Conservation (phyloP, 208 protist species). For the Trypanosoma melophagium region DNA sequence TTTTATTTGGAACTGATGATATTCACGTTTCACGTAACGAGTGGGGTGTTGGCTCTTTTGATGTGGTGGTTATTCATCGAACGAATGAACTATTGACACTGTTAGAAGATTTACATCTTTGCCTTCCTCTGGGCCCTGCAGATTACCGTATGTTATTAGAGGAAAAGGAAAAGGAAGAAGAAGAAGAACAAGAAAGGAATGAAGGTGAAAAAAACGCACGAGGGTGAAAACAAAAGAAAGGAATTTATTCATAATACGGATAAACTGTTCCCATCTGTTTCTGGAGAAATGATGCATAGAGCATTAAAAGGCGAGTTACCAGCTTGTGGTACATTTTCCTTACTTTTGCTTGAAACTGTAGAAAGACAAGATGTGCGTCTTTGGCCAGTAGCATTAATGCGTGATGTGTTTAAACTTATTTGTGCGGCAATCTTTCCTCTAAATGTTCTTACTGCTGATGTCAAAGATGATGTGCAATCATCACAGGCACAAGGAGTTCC, state of each 20-base stretch:
- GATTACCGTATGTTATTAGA: conserved; percentile 27
- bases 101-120: conserved; percentile 22
- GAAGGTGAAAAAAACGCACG: neutral
- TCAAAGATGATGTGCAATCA: neutral
- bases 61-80: conserved; percentile 6
- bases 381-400: conserved; percentile 37
- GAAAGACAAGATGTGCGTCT: conserved; percentile 16
- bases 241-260: neutral
- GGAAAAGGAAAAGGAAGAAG: neutral
- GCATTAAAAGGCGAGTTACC: too few relatives aligned
- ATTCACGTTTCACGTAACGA: conserved; percentile 3
- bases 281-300: neutral
- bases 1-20: conserved; percentile 21
- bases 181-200: neutral
- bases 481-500: conserved; percentile 24
- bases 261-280: conserved; percentile 3
- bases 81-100: conserved; percentile 20
- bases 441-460: neutral
- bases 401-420: conserved; percentile 46
- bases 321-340: too few relatives aligned
- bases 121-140: conserved; percentile 24
- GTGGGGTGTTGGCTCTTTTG: neutral
- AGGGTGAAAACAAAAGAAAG: neutral
- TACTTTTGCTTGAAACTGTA: too few relatives aligned
- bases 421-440: conserved; percentile 23